phyloP scores from a whole-genome alignment of 2,329 filamentous ascomycete genomes.

The Tetracladium maxilliforme region DNA sequence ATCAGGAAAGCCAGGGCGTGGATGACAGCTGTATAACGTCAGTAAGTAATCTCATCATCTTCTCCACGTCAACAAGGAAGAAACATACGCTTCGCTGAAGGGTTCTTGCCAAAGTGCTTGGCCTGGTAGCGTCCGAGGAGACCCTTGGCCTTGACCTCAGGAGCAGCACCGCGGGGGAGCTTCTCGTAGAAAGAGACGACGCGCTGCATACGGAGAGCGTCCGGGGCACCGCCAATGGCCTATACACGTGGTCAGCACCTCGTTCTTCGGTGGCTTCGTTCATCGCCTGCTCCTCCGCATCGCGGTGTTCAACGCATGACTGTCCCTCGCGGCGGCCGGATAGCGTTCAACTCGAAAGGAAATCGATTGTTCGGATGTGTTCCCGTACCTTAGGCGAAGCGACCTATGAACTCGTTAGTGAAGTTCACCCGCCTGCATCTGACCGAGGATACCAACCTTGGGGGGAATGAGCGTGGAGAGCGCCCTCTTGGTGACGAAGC shows the following conservation, averaged over 20 bases:
- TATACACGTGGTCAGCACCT: conserved; percentile 29
- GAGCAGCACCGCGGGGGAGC: conserved; percentile 83
- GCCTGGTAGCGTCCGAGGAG: conserved; percentile 79
- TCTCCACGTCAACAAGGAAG: conserved; percentile 2
- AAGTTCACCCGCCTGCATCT: conserved; percentile 5
- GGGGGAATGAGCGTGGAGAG: conserved; percentile 98
- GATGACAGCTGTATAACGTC: conserved; percentile 54
- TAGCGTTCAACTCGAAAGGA: too few relatives aligned
- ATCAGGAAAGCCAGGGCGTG: conserved; percentile 72
- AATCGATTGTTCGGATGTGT: too few relatives aligned
- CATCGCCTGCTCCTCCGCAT: too few relatives aligned
- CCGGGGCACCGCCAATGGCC: conserved; percentile 88
- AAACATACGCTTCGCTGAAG: conserved; percentile 71
- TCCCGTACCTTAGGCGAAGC: conserved; percentile 15
- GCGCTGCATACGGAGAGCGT: conserved; percentile 94
- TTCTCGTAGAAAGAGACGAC: conserved; percentile 99
- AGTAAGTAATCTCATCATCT: conserved; percentile 8
- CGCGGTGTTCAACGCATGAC: background rate
- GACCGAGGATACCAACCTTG: conserved; percentile 51
- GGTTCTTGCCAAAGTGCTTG: conserved; percentile 91
- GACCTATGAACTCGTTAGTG: conserved; percentile 9
- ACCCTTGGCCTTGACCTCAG: conserved; percentile 68
- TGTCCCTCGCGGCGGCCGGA: too few relatives aligned
- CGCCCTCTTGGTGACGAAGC: conserved; percentile 78
- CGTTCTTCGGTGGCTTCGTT: conserved; percentile 3